Base-by-base conservation (phyloP, 2,329 filamentous ascomycete species). In the Colletotrichum nymphaeae region DNA sequence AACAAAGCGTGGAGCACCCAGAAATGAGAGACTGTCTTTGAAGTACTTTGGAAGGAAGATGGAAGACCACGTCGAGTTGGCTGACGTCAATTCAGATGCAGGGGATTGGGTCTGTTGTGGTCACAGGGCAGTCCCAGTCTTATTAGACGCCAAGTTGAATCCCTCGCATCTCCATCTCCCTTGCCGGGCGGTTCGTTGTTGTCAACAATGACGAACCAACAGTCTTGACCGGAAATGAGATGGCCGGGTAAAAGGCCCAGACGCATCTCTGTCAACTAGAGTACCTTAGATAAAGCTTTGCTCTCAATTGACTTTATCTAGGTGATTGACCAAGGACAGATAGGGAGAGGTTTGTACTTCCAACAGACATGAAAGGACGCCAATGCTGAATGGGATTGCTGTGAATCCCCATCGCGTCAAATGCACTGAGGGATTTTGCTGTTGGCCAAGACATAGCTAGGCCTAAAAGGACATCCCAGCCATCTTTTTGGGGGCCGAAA, bases 61-160 rank as follows among this genome's bases (percentile, higher is more conserved):
- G 22, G 11, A 9, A 37, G 53, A 53, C 55, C 19, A 16, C 24
- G 32, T 58, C 9, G 49, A 57, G 37, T 55, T 30, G 69, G 69
- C 69, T 72, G 69, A 72, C 69, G 69, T 72, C 69, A 72, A 68
- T 19, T 32, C 2, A 22, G 58, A 24, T 19, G 56, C 55, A 70
- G 68, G 63, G 62, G 12, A 46, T 11, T 11, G 6, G 46, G 46
- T 11, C 52, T 16, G 14, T 32, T 46, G 32, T 57, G 46, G 55
- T 60, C 56, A 58, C 26, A 16, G 12, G 58, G 49, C 26, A 68
- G 26, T 52, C 69, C 69, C 42, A 8, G 57, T 53, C 62, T 30
- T 63, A 52, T 49, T 28, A 49, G 24, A 24, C 37, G 57, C 57
- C 37, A 49, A 62, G 63, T 22, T 37, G 26, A 62, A 52, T 24